Base-by-base conservation (phyloP, 129 eudicot species). In the Oenanthe sinensis region DNA sequence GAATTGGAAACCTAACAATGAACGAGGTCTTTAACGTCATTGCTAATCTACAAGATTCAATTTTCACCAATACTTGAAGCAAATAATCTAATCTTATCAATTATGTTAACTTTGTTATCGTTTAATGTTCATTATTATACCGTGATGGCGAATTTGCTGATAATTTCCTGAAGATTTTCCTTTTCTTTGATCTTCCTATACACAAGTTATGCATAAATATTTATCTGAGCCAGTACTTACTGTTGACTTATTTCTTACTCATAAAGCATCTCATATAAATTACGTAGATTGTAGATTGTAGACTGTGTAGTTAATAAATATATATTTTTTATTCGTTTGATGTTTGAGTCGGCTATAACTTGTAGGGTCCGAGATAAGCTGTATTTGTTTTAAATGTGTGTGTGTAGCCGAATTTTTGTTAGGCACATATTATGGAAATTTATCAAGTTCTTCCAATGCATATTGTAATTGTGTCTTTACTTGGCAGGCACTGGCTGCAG, bases 401-500 rank as follows among this genome's bases (percentile, higher is more conserved):
- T 65, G 19, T 43, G 49, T 72, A 43, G 17, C 54, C 6, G 5
- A 6, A 24, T 42, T 46, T 45, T 6, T 26, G 42, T 26, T n/a
- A 26, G 45, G 8, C n/a, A 46, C 77, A 33, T 46, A 44, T 24
- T 46, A 45, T 74, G 60, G 49, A 74, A 24, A 2, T 13, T 46
- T n/a, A n/a, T 8, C 4, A 24, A 44, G 40, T 74, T 74, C 12
- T 46, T 68, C 33, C 39, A 74, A 30, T 13, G 72, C 71, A 72
- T 72, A 43, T 72, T 72, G 4, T 19, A 22, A 72, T 22, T 72
- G 4, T 77, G 71, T 63, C 43, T 58, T 67, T 33, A 54, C 71
- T 79, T 72, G 83, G 89, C 97, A 92, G 97, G 99, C 97, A 44
- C 80, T 92, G 76, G 99, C 97, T 79, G 99, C 99, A 83, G 99